Percentiles rank a stretch among this genome's conserved stretches.
These are phyloP conservation scores for Penicillium pancosmium DNA, from an alignment of 495 filamentous ascomycete species.

Conservation along the genomic window DNA sequence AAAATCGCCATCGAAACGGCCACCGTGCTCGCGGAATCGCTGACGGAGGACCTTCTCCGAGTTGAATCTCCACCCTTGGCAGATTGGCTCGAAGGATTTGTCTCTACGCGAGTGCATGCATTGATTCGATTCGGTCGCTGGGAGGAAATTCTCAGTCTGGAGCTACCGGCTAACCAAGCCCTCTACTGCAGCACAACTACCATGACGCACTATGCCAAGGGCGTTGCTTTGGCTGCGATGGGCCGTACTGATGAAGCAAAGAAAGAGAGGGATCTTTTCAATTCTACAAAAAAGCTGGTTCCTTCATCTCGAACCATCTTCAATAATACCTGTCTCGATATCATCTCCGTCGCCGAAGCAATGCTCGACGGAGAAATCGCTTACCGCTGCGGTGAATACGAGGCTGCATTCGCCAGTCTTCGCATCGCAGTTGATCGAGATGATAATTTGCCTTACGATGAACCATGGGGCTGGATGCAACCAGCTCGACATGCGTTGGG, in stretches of 20 bases:
- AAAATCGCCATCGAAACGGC: conserved; percentile 59
- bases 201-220: conserved; percentile 66
- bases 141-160: conserved; percentile 56
- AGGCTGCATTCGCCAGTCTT: conserved; percentile 57
- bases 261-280: conserved; percentile 47
- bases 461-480: conserved; percentile 75
- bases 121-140: conserved; percentile 68
- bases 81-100: conserved; percentile 70
- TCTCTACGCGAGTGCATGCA: conserved; percentile 63
- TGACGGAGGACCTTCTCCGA: conserved; percentile 62
- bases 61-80: conserved; percentile 69
- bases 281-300: conserved; percentile 46
- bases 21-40: conserved; percentile 48
- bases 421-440: conserved; percentile 54
- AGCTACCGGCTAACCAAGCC: conserved; percentile 49
- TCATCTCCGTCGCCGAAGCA: conserved; percentile 57
- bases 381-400: conserved; percentile 60
- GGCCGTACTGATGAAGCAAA: conserved; percentile 50
- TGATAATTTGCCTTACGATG: conserved; percentile 62
- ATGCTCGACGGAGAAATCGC: conserved; percentile 73
- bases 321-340: conserved; percentile 64
- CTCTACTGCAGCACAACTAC: conserved; percentile 67
- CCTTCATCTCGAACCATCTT: conserved; percentile 59
- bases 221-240: conserved; percentile 61
- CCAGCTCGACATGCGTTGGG: conserved; percentile 67